phyloP scores from a whole-genome alignment of 2,329 filamentous ascomycete species.

The Ploettnerulaceae sp. region DNA sequence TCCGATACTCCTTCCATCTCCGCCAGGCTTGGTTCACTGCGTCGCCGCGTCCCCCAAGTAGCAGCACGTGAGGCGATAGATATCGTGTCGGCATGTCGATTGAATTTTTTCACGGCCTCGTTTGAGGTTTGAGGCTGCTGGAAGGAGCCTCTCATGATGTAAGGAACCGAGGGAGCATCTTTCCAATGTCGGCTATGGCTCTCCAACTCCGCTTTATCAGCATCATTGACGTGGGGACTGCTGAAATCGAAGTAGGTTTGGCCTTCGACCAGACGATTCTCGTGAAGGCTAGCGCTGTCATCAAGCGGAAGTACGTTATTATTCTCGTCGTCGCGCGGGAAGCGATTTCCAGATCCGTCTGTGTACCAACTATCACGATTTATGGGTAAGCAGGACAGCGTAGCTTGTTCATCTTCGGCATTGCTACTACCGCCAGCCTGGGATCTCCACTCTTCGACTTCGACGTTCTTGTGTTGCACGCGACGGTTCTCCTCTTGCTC shows the following conservation, averaged over 20 bases:
- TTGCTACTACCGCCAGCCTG: conserved; percentile 22
- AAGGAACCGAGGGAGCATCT: conserved; percentile 36
- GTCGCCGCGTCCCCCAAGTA: conserved; percentile 65
- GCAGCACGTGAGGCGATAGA: conserved; percentile 59
- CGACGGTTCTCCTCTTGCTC: conserved; percentile 31
- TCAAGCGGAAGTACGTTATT: conserved; percentile 26
- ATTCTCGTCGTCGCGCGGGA: conserved; percentile 14
- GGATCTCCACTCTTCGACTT: conserved; percentile 34
- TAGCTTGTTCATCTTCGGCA: conserved; percentile 20
- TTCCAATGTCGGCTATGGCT: conserved; percentile 31
- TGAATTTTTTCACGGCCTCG: conserved; percentile 44
- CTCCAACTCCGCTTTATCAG: conserved; percentile 29
- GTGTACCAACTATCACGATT: conserved; percentile 9
- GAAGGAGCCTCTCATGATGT: conserved; percentile 34
- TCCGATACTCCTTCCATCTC: conserved; percentile 57
- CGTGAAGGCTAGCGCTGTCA: conserved; percentile 31
- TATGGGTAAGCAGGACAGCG: conserved; percentile 20
- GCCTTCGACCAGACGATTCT: conserved; percentile 30
- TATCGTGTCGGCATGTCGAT: conserved; percentile 41
- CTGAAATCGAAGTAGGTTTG: conserved; percentile 31
- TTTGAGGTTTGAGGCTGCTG: conserved; percentile 45
- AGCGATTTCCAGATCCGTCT: background rate
- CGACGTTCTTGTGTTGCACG: conserved; percentile 31
- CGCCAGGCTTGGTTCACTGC: conserved; percentile 53
- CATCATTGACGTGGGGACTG: conserved; percentile 20